These are phyloP conservation scores for Cenchrus purpureus DNA, from an alignment of 176 grass and related monocot species.

Conservation along the genomic window DNA sequence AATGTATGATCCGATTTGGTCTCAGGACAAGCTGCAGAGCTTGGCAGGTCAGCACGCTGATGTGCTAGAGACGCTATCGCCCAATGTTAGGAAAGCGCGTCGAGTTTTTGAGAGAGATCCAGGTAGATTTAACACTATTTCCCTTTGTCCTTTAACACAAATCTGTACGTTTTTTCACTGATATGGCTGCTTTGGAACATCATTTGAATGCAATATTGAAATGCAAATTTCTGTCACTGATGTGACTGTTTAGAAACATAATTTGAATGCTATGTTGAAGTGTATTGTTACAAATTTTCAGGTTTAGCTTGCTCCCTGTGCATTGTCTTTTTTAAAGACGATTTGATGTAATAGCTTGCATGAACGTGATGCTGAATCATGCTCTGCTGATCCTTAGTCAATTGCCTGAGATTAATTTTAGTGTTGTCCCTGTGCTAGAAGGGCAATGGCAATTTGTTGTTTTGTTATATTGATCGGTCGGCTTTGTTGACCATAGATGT, in stretches of 20 bases:
- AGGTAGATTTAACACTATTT: constrained; percentile 44
- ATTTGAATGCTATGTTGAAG: not conserved
- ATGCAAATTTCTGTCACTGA: not conserved
- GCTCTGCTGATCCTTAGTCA: not conserved
- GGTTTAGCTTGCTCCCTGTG: constrained; percentile 3
- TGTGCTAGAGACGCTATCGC: constrained; percentile 60
- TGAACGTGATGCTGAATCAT: not conserved
- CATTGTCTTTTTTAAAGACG: no score
- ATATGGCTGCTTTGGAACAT: not conserved
- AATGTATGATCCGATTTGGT: constrained; percentile 33
- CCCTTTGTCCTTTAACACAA: not conserved
- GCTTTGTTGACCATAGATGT: not conserved
- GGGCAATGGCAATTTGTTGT: not conserved
- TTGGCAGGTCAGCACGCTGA: constrained; percentile 67
- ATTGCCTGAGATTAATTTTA: not conserved
- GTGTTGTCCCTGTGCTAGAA: not conserved
- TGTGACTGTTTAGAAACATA: not conserved
- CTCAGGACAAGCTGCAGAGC: constrained; percentile 76
- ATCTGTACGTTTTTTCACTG: not conserved
- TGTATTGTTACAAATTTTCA: not conserved
- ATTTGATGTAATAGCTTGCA: not conserved
- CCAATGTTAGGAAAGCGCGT: constrained; percentile 84
- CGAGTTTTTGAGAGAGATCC: constrained; percentile 66
- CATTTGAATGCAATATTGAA: not conserved
- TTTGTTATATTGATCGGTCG: not conserved